Conservation (phyloP, 2,329 filamentous ascomycete genomes). For the Harringtonia aguacate region DNA sequence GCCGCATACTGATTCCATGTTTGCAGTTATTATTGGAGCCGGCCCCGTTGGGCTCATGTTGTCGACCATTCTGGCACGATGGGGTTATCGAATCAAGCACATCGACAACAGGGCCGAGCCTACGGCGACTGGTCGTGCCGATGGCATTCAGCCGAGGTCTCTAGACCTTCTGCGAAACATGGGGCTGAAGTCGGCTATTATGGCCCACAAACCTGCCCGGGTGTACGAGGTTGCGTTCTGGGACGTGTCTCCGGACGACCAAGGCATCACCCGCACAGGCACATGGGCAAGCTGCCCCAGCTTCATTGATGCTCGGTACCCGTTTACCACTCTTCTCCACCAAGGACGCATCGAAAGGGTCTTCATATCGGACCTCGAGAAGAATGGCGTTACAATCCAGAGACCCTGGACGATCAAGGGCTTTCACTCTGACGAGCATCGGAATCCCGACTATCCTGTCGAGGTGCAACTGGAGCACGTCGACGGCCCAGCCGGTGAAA, state of each 20-base stretch:
- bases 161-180: conserved; percentile 81
- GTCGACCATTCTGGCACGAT: conserved; percentile 77
- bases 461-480: conserved; percentile 67
- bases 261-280: conserved; percentile 53
- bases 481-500: conserved; percentile 61
- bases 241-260: conserved; percentile 47
- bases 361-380: conserved; percentile 54
- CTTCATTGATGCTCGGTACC: conserved; percentile 66
- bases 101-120: conserved; percentile 84
- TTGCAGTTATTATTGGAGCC: conserved; percentile 72
- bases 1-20: neutral
- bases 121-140: conserved; percentile 74
- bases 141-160: conserved; percentile 85
- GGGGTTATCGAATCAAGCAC: conserved; percentile 93
- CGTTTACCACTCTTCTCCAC: conserved; percentile 60
- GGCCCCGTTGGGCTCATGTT: conserved; percentile 82
- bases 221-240: conserved; percentile 72
- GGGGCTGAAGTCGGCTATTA: conserved; percentile 78
- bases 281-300: conserved; percentile 82
- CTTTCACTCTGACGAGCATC: conserved; percentile 47
- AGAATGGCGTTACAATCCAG: conserved; percentile 49
- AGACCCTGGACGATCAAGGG: conserved; percentile 54
- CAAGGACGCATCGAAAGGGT: conserved; percentile 63
- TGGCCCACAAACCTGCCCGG: conserved; percentile 77
- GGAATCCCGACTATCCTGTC: conserved; percentile 60